Conservation (phyloP, 352 stramenopile species). For the Phytophthora tentaculata region DNA sequence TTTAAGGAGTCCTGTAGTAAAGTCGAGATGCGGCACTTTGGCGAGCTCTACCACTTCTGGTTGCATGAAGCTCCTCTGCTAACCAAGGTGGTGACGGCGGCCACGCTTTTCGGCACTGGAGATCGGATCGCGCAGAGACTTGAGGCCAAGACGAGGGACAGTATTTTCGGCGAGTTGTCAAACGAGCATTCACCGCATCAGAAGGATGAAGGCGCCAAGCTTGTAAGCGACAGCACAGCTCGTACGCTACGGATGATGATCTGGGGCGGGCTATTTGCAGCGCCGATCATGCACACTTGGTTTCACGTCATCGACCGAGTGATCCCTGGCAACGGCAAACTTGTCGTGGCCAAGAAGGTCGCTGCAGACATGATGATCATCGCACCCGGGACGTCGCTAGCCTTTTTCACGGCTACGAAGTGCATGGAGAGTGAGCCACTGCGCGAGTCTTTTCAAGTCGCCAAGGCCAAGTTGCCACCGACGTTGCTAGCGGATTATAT, state of each 20-base stretch:
- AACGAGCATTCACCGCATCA: conserved; percentile 3
- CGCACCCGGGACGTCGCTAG: conserved; percentile 30
- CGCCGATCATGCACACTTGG: conserved; percentile 88
- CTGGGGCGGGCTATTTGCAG: conserved; percentile 84
- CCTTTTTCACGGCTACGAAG: conserved; percentile 45
- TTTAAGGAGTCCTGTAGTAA: not conserved
- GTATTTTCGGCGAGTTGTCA: conserved; percentile 17
- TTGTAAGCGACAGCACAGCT: conserved; percentile 23
- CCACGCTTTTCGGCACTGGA: conserved; percentile 52
- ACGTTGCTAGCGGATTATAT: conserved; percentile 50
- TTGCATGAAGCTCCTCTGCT: conserved; percentile 55
- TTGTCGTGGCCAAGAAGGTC: conserved; percentile 44
- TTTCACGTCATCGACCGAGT: conserved; percentile 79
- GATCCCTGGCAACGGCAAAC: conserved; percentile 25
- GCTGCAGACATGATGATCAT: conserved; percentile 48
- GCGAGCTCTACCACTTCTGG: conserved; percentile 47
- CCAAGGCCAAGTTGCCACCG: conserved; percentile 38
- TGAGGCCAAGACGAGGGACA: conserved; percentile 12
- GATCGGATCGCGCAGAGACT: conserved; percentile 58
- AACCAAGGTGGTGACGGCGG: conserved; percentile 61
- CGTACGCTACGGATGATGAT: conserved; percentile 80
- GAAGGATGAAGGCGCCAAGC: not conserved
- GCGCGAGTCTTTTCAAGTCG: conserved; percentile 31
- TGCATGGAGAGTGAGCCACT: conserved; percentile 38
- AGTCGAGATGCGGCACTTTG: conserved; percentile 34